Base-by-base conservation (phyloP, 2,329 filamentous ascomycete genomes). In the Amesomyces nigricolor region DNA sequence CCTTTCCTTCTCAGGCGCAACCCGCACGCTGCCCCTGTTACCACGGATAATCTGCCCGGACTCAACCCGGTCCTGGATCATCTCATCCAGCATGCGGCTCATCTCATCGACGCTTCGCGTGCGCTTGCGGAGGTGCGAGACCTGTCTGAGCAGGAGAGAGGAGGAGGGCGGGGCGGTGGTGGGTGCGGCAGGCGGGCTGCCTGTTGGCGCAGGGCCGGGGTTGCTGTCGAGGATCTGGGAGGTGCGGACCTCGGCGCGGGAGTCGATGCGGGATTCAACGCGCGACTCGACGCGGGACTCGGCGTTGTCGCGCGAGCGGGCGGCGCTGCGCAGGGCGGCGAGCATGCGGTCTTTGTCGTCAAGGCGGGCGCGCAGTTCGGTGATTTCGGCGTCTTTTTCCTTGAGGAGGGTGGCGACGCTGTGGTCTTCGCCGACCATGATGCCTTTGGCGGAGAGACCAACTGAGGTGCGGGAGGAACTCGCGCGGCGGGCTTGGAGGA, bases 341-440 rank as follows among this genome's bases (percentile, higher is more conserved):
- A 97, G 78, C 91, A 97, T 99, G 10, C 88, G 83, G 68, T 96
- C 92, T 70, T 96, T 96, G 72, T 97, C 92, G 64, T 97, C 92
- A 0, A 97, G 77, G 59, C 90, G 84, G 22, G 89, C 87, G 9
- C 90, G 83, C n/a, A 99, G 80, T 63, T 95, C 92, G 7, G 87
- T 85, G 66, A 99, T 96, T 71, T 97, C 92, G 19, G 85, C 81
- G 64, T 99, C 94, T 70, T 95, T 96, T 63, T 97, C 94, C 58
- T 85, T 87, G 46, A 97, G 73, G 16, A 89, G 71, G 2, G 85
- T 76, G 47, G 87, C 80, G 44, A 90, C 76, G 61, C 88, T 88
- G 59, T 89, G 85, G 62, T 91, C 88, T 65, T 95, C 91, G 38
- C 86, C 83, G n/a, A 86, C 83, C 74, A 83, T 81, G 67, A 81